Evolutionary conservation across 768 basidiomycete species (phyloP), one percentile per base, ranked within the genome.

Genomic region (Dentipellis fragilis): DNA sequence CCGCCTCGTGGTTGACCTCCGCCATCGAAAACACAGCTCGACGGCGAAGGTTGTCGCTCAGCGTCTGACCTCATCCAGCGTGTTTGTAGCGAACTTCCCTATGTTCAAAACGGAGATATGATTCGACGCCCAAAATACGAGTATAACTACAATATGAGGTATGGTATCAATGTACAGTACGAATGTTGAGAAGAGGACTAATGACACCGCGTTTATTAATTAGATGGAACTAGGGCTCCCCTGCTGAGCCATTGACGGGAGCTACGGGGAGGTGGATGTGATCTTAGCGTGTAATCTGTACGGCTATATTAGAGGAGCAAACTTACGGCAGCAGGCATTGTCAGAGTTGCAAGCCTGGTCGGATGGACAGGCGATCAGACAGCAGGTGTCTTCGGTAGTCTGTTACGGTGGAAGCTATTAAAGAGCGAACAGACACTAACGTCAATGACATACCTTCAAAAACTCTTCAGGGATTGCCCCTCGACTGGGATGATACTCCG

Each of bases 251-350:
- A 17, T n/a, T 19, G 19, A 45, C 42, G 14, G 42, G 42, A 19
- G 42, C 42, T 45, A 19, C 42, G 17, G 42, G 14, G 42, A 16
- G n/a, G n/a, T 9, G n/a, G 42, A 45, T n/a, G 42, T n/a, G n/a
- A 45, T n/a, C 6, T 17, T 10, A 45, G 42, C 42, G 42, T 45
- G 42, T n/a, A 9, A n/a, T 45, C 42, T 19, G n/a, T 19, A 45
- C 19, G 14, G 14, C 14, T 29, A 29, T 29, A 29, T 29, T 3
- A 29, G 29, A 45, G 14, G 22, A 16, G 40, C n/a, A n/a, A n/a
- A 79, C 87, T 73, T 67, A 89, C 87, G 88, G 66, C 88, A 91
- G 66, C 89, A 91, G 1, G 86, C 80, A 58, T 88, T 83, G 64
- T 88, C 83, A 12, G 83, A 82, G 62, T 84, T 72, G 62, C 89